Conservation (phyloP, 1,284 basidiomycete species). For the Cryptococcus deneoformans region DNA sequence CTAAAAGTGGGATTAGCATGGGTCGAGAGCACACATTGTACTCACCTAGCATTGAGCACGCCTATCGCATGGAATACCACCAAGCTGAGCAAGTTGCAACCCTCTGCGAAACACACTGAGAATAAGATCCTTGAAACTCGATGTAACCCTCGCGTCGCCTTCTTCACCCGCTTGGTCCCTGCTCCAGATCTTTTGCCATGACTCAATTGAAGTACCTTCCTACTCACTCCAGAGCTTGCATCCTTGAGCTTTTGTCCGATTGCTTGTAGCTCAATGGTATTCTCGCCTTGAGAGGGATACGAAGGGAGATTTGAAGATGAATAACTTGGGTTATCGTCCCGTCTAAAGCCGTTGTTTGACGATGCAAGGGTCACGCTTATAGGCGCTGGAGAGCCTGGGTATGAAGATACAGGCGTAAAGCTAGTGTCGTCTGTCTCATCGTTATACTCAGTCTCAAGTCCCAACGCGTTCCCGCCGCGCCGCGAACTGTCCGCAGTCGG, state of each 20-base stretch:
- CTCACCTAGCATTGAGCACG: slow-evolving; percentile 38
- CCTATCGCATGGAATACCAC: slow-evolving; percentile 45
- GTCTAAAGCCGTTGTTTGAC: not conserved
- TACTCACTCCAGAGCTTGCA: slow-evolving; percentile 12
- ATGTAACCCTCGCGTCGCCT: slow-evolving; percentile 37
- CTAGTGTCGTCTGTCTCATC: slow-evolving; percentile 14
- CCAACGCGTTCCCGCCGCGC: not conserved
- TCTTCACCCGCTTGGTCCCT: slow-evolving; percentile 26
- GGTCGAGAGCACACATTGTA: not conserved
- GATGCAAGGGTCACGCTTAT: slow-evolving; percentile 3
- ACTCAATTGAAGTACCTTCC: slow-evolving; percentile 29
- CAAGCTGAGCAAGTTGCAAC: slow-evolving; percentile 44
- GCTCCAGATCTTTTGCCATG: slow-evolving; percentile 16
- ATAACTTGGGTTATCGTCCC: not conserved
- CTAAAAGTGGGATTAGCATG: slow-evolving; percentile 8
- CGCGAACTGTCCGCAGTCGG: not conserved
- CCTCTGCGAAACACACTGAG: slow-evolving; percentile 47
- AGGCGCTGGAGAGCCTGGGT: slow-evolving; percentile 13
- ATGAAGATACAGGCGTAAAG: slow-evolving; percentile 10
- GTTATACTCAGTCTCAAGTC: slow-evolving; percentile 4
- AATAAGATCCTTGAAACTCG: slow-evolving; percentile 40
- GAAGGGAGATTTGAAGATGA: slow-evolving; percentile 1
- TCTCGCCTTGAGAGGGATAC: not conserved
- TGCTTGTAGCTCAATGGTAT: slow-evolving; percentile 24
- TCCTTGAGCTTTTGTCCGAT: slow-evolving; percentile 31